Conservation (phyloP, 345 rosid genomes). For the Eucalyptus cladocalyx region DNA sequence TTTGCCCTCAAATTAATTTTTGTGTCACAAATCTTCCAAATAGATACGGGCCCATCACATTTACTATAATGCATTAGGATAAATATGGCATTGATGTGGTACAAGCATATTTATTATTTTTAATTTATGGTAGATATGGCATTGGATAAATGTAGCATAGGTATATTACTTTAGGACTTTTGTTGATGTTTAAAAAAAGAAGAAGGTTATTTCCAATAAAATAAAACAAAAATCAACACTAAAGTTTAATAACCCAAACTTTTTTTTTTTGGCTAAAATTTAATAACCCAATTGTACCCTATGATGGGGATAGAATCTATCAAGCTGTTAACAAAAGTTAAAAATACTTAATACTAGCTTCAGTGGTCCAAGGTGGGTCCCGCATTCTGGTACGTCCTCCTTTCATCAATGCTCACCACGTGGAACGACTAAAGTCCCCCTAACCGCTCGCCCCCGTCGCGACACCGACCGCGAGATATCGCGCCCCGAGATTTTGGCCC, state of each 20-base stretch:
- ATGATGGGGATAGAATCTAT: not conserved
- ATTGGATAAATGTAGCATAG: fast-evolving
- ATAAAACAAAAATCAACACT: not conserved
- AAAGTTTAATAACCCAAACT: not conserved
- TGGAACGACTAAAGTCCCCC: not conserved
- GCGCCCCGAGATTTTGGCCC: not conserved
- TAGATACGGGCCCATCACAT: fast-evolving
- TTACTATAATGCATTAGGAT: not conserved
- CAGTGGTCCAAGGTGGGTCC: not conserved
- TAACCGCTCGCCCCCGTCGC: not conserved
- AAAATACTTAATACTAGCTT: not conserved
- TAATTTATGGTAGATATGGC: fast-evolving
- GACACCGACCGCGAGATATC: not conserved
- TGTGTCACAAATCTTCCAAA: too few relatives aligned
- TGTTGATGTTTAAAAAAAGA: fast-evolving
- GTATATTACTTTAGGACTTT: not conserved
- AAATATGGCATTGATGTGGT: not conserved
- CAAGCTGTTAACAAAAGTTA: not conserved
- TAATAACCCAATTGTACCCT: not conserved
- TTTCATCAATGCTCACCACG: not conserved
- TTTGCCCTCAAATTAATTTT: not conserved
- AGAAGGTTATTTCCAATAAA: not conserved
- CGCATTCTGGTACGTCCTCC: not conserved
- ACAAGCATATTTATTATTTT: not conserved
- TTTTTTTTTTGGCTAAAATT: not conserved